Evolutionary conservation across 352 stramenopile species (phyloP).

Genomic region (Phytophthora pisi): DNA sequence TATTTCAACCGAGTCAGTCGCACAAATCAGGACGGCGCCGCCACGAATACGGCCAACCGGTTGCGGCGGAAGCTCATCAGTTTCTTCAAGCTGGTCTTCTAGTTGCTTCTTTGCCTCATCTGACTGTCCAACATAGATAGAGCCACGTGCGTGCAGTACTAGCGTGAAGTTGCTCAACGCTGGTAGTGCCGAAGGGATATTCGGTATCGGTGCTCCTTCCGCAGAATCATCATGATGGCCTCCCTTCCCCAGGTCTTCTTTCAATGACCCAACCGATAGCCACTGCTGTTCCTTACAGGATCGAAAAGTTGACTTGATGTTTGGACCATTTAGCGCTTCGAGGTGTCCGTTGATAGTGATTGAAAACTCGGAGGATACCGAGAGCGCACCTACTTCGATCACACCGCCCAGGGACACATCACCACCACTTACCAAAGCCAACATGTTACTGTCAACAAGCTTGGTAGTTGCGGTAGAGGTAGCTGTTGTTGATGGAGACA

Average conservation of each 20-base stretch:
- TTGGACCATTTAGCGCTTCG: slow-evolving; percentile 48
- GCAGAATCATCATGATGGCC: slow-evolving; percentile 8
- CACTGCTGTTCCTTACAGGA: slow-evolving; percentile 56
- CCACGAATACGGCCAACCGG: slow-evolving; percentile 43
- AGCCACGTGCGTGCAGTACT: slow-evolving; percentile 50
- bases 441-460: slow-evolving; percentile 36
- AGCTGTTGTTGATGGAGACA: slow-evolving; percentile 9
- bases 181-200: slow-evolving; percentile 26
- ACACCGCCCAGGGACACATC: slow-evolving; percentile 60
- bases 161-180: slow-evolving; percentile 67
- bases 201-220: slow-evolving; percentile 16
- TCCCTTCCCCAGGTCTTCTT: slow-evolving; percentile 20
- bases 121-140: slow-evolving; percentile 57
- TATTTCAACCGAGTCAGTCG: slow-evolving; percentile 53
- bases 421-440: slow-evolving; percentile 56
- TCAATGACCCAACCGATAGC: slow-evolving; percentile 21
- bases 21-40: slow-evolving; percentile 70
- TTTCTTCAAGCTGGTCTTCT: slow-evolving; percentile 22
- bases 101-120: slow-evolving; percentile 35
- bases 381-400: slow-evolving; percentile 56
- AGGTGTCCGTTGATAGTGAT: slow-evolving; percentile 56
- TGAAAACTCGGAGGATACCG: slow-evolving; percentile 53
- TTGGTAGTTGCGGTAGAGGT: slow-evolving; percentile 12
- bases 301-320: slow-evolving; percentile 50
- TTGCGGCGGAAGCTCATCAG: slow-evolving; percentile 25